Base-by-base conservation (phyloP, 768 basidiomycete species). In the Mycena latifolia region DNA sequence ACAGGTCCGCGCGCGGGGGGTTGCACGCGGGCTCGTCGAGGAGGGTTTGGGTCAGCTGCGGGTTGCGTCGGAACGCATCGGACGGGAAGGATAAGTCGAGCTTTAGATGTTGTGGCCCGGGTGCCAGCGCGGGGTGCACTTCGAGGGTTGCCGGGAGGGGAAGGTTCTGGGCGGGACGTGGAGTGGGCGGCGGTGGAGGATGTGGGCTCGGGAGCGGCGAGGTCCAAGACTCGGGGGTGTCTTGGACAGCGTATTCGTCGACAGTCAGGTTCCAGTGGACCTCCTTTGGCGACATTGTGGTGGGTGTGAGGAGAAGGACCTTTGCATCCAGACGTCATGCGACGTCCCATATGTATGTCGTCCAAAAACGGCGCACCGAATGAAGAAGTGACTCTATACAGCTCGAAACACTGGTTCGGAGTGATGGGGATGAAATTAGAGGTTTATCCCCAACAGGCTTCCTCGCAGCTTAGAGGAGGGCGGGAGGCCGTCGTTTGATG, bases 41-140 rank as follows among this genome's bases (percentile, higher is more conserved):
- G 14, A 68, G 57, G 10, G 51, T 15, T 11, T 43, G 18, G 11
- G 57, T 64, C 5, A 68, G 52, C 28, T 59, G 67, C 5, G 56
- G 62, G 47, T 68, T 68, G n/a, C 52, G 27, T 15, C 57, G 67
- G 53, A 65, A 65, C 4, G 57, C 46, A 8, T 65, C 57, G 10
- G 64, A 65, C 2, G 64, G 64, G 37, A 65, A 60, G n/a, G 57
- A 65, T 37, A 65, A 27, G 24, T 65, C 64, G 35, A 65, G 64
- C 28, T 55, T 43, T 15, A 65, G 57, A 9, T 52, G 29, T n/a
- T 14, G 14, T 18, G 35, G 25, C 7, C n/a, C 27, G 3, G 64
- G 58, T 0, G 61, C 56, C 3, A 68, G 53, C 15, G 18, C 35
- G 4, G 28, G 33, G 47, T 68, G 55, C 0, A 68, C 10, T 24